Conservation (phyloP, 441 rosid genomes). For the Macaranga tanarius region DNA sequence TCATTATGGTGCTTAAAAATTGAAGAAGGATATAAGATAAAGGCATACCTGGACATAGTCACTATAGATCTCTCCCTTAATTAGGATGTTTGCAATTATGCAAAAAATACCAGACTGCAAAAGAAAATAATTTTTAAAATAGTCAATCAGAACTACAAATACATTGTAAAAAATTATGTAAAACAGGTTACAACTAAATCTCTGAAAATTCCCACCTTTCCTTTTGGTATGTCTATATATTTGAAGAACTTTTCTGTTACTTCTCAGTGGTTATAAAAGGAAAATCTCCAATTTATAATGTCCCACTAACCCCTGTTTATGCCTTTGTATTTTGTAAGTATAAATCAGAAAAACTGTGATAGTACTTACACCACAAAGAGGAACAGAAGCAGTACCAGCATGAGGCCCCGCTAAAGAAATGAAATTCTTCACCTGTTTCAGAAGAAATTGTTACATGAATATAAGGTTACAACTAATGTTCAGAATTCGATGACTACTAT, state of each 20-base stretch:
- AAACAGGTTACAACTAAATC: neutral
- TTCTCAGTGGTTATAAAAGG: neutral
- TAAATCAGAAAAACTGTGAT: neutral
- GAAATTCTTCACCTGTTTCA: conserved; percentile 65
- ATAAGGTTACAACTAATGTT: neutral
- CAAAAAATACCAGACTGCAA: conserved; percentile 64
- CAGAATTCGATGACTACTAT: too few relatives aligned
- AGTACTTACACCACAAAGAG: conserved; percentile 74
- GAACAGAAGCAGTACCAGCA: conserved; percentile 89
- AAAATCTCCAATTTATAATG: neutral
- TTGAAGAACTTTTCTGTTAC: neutral
- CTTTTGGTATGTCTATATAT: neutral
- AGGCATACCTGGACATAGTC: conserved; percentile 63
- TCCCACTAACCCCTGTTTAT: neutral
- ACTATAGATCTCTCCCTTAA: conserved; percentile 56
- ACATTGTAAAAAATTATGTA: neutral
- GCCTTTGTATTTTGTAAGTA: neutral
- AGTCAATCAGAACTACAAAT: conserved; percentile 1
- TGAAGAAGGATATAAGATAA: conserved; percentile 12
- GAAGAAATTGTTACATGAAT: neutral
- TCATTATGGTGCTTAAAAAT: neutral
- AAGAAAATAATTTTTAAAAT: conserved; percentile 12
- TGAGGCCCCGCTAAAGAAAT: conserved; percentile 90
- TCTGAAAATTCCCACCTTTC: neutral
- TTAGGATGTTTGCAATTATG: conserved; percentile 46